phyloP scores from a whole-genome alignment of 768 basidiomycete species.

The Termitomyces sp. region DNA sequence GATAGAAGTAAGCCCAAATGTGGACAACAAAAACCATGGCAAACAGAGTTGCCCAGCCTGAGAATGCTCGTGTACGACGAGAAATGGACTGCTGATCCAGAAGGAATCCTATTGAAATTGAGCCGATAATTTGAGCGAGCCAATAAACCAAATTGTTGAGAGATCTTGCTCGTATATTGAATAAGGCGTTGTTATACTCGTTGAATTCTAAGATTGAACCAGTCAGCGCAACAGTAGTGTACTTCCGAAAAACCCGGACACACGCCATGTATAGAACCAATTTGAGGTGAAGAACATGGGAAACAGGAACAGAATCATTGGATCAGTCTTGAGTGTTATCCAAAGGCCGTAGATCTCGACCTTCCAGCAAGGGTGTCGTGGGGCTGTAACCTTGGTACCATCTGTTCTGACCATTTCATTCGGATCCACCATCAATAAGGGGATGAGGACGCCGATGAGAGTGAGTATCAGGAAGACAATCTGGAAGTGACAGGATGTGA shows the following conservation, averaged over 20 bases:
- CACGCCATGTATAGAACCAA: slow-evolving; percentile 86
- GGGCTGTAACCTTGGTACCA: slow-evolving; percentile 58
- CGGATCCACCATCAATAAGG: slow-evolving; percentile 68
- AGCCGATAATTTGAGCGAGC: slow-evolving; percentile 73
- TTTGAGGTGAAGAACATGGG: slow-evolving; percentile 85
- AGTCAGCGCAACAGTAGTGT: neutral
- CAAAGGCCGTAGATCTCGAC: slow-evolving; percentile 67
- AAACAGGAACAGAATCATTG: slow-evolving; percentile 67
- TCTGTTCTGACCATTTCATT: slow-evolving; percentile 68
- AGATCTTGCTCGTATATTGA: slow-evolving; percentile 73
- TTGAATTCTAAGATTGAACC: slow-evolving; percentile 53
- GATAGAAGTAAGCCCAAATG: slow-evolving; percentile 74
- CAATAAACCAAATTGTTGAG: slow-evolving; percentile 80
- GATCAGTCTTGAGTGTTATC: slow-evolving; percentile 63
- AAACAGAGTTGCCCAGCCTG: slow-evolving; percentile 60
- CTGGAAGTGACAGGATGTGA: slow-evolving; percentile 25
- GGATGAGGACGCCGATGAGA: slow-evolving; percentile 59
- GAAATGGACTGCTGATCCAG: slow-evolving; percentile 52
- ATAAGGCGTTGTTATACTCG: slow-evolving; percentile 72
- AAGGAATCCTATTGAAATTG: slow-evolving; percentile 60
- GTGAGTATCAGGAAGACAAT: slow-evolving; percentile 74
- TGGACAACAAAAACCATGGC: slow-evolving; percentile 63
- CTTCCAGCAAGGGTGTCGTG: slow-evolving; percentile 72
- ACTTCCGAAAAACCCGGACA: slow-evolving; percentile 17
- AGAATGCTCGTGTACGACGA: slow-evolving; percentile 66